Evolutionary conservation across 352 stramenopile species (phyloP), one percentile per base, ranked within the genome.

Genomic region (Pythium brachiatum): DNA sequence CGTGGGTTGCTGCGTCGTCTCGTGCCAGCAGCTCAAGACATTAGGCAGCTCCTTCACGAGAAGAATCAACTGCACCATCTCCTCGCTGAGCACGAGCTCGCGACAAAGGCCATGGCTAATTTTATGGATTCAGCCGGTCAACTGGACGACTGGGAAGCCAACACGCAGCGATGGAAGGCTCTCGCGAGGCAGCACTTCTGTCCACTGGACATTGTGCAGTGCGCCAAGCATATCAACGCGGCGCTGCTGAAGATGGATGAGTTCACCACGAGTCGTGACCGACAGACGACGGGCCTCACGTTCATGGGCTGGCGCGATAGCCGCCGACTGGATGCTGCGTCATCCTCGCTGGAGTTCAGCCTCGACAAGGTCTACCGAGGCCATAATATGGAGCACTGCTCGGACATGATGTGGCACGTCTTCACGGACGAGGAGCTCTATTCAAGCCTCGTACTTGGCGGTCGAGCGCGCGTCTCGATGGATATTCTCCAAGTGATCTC

Each of bases 281-380:
- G 18, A 27, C 16, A 47, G 27, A 47, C 34, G 2, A 63, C 51
- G n/a, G 54, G 62, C 5, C 16, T 58, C 21, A 38, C 9, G 25
- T 63, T 68, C 18, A 16, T 63, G 7, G 62, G 62, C 34, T 68
- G 62, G 62, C 21, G 31, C 2, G 53, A 62, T 16, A 51, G 54
- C 1, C 53, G 54, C 1, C 53, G 54, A 7, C 31, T 60, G 8
- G 54, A 68, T 13, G 26, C 20, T 7, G 18, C 32, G 0, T 23
- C 54, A 8, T 55, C 43, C 15, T 39, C 18, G 16, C n/a, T 68
- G 18, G 43, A 68, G 23, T 68, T 68, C 29, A 36, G 25, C 12
- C 53, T 68, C 13, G 20, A 41, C 46, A 68, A 68, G 36, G 25
- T 41, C 18, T 58, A 47, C 20, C 38, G 23, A 3, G 32, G 34